phyloP scores from a whole-genome alignment of 2,329 filamentous ascomycete genomes.

The Aspergillus neotritici region DNA sequence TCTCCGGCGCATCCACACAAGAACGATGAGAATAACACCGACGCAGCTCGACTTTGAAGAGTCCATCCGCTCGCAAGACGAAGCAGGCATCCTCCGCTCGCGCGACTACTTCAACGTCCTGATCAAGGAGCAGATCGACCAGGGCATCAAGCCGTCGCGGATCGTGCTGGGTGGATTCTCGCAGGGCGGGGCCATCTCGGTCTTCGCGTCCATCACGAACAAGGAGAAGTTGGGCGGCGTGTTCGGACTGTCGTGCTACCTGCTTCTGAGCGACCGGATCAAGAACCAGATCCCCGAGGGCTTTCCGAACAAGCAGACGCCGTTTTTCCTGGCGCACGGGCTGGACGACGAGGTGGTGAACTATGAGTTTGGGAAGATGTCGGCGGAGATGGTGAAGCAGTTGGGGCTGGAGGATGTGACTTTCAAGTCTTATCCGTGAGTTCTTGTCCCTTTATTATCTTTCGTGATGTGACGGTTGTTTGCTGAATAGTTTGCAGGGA shows the following conservation, averaged over 20 bases:
- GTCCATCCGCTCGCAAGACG: constrained; percentile 43
- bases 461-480: too few species aligned
- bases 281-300: constrained; percentile 51
- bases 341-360: constrained; percentile 67
- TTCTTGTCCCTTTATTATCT: constrained; percentile 11
- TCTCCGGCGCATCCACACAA: background rate
- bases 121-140: constrained; percentile 72
- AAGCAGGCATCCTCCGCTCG: constrained; percentile 66
- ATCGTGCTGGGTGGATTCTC: constrained; percentile 66
- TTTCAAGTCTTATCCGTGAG: constrained; percentile 70
- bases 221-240: constrained; percentile 76
- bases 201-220: constrained; percentile 73
- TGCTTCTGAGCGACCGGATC: constrained; percentile 64
- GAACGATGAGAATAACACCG: background rate
- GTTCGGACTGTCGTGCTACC: constrained; percentile 75
- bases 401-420: constrained; percentile 64
- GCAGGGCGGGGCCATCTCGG: constrained; percentile 79
- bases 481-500: constrained; percentile 42
- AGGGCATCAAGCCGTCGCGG: constrained; percentile 73
- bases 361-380: constrained; percentile 62
- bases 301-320: constrained; percentile 65
- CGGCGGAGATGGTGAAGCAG: constrained; percentile 60
- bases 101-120: constrained; percentile 71
- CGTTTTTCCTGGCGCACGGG: constrained; percentile 88
- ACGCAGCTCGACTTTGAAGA: constrained; percentile 38